These are phyloP conservation scores for Neltuma alba DNA, from an alignment of 306 rosid species.

Conservation along the genomic window DNA sequence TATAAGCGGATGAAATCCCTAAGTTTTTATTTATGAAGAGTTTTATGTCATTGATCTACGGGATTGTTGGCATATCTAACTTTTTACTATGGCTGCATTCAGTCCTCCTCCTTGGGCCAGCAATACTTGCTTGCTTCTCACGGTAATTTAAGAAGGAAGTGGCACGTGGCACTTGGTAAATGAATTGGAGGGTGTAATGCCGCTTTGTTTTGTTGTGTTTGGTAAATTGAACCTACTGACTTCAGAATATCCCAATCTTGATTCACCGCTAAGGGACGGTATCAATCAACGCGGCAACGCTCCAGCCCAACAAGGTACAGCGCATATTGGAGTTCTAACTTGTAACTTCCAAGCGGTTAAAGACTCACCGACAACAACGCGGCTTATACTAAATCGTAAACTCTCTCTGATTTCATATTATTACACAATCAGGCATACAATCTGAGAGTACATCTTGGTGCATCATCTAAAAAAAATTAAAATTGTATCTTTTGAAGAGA, in stretches of 20 bases:
- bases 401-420: constrained; percentile 16
- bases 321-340: too few species aligned
- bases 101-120: not conserved
- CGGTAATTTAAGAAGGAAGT: not conserved
- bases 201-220: not conserved
- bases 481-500: not conserved
- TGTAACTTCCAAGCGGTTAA: not conserved
- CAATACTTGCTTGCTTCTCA: not conserved
- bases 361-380: not conserved
- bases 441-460: constrained; percentile 24
- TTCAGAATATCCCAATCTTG: not conserved
- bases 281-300: not conserved
- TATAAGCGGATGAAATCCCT: too few species aligned
- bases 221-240: not conserved
- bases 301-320: not conserved
- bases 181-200: not conserved
- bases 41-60: too few species aligned
- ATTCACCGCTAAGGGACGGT: not conserved
- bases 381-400: not conserved
- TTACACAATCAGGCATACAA: constrained; percentile 25
- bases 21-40: too few species aligned
- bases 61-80: too few species aligned
- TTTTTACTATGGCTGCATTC: not conserved
- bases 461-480: constrained; percentile 36
- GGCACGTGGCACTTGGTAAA: not conserved